These are phyloP conservation scores for Amphibolis antarctica DNA, from an alignment of 106 monocot genomes.

Conservation along the genomic window DNA sequence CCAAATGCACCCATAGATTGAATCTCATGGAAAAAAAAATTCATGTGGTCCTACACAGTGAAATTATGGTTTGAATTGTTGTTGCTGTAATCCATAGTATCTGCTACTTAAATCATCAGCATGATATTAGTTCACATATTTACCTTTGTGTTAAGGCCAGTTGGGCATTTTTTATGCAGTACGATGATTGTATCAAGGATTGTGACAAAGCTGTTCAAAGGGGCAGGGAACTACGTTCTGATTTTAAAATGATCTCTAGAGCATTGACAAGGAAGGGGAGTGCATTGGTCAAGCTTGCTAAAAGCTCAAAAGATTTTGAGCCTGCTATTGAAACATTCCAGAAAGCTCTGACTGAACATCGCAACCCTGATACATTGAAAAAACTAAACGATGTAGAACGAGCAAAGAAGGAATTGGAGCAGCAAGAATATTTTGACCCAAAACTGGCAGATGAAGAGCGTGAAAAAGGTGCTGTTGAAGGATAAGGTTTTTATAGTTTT, in stretches of 20 bases:
- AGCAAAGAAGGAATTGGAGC: constrained; percentile 86
- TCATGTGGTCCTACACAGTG: too few species aligned
- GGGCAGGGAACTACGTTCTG: constrained; percentile 82
- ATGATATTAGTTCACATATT: too few species aligned
- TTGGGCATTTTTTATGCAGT: constrained; percentile 26
- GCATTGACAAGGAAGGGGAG: constrained; percentile 90
- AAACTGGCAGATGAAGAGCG: constrained; percentile 84
- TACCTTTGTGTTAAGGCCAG: neutral
- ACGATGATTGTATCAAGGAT: constrained; percentile 86
- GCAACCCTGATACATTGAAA: constrained; percentile 86
- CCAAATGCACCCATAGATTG: too few species aligned
- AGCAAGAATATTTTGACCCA: constrained; percentile 86
- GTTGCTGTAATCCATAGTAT: too few species aligned
- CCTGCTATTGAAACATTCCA: constrained; percentile 85
- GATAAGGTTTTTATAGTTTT: neutral
- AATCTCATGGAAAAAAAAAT: too few species aligned
- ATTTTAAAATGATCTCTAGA: constrained; percentile 86
- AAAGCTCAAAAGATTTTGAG: constrained; percentile 70
- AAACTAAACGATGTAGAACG: constrained; percentile 81
- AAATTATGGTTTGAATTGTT: too few species aligned
- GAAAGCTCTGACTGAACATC: constrained; percentile 86
- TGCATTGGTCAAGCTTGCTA: constrained; percentile 63
- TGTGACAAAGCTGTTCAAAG: constrained; percentile 93
- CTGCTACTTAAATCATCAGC: too few species aligned
- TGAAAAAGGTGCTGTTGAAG: constrained; percentile 59